Conservation (phyloP, 129 eudicot genomes). For the Chrysanthemum lavandulifolium region DNA sequence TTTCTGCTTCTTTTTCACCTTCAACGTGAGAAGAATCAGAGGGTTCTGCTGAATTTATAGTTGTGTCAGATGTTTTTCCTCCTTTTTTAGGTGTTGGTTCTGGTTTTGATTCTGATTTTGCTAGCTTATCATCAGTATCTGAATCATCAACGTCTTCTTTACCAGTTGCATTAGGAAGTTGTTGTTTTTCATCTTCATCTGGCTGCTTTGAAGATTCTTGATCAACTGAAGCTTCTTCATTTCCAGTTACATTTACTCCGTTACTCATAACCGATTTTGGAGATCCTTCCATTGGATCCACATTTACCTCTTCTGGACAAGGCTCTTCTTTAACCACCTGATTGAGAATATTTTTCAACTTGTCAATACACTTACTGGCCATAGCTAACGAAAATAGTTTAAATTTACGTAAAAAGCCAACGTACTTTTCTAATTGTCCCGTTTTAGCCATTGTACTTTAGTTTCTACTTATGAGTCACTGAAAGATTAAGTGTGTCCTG, state of each 20-base stretch:
- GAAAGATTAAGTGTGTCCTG: too few species aligned
- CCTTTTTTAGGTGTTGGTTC: slow-evolving; percentile 36
- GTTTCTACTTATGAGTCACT: too few species aligned
- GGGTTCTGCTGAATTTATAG: slow-evolving; percentile 33
- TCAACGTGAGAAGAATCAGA: slow-evolving; percentile 50
- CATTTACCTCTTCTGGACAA: slow-evolving; percentile 37
- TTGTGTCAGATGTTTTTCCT: slow-evolving; percentile 36
- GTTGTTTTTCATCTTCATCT: slow-evolving; percentile 36
- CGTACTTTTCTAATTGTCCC: too few species aligned
- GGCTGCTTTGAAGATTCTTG: slow-evolving; percentile 41
- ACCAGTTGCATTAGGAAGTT: slow-evolving; percentile 14
- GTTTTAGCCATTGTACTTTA: too few species aligned
- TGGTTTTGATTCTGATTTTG: slow-evolving; percentile 33
- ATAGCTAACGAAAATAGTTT: too few species aligned
- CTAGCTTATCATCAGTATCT: slow-evolving; percentile 26
- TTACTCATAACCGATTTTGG: slow-evolving; percentile 58
- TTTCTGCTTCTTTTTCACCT: slow-evolving; percentile 40
- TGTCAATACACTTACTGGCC: background rate
- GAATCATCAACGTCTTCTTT: slow-evolving; percentile 45
- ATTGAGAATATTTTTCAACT: slow-evolving; percentile 7
- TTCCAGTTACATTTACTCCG: slow-evolving; percentile 39
- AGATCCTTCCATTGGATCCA: slow-evolving; percentile 34
- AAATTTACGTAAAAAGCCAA: too few species aligned
- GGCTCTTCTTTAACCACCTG: slow-evolving; percentile 58
- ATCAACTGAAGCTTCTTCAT: slow-evolving; percentile 39